Evolutionary conservation across 768 basidiomycete species (phyloP).

Genomic region (Calocybe cyanea): DNA sequence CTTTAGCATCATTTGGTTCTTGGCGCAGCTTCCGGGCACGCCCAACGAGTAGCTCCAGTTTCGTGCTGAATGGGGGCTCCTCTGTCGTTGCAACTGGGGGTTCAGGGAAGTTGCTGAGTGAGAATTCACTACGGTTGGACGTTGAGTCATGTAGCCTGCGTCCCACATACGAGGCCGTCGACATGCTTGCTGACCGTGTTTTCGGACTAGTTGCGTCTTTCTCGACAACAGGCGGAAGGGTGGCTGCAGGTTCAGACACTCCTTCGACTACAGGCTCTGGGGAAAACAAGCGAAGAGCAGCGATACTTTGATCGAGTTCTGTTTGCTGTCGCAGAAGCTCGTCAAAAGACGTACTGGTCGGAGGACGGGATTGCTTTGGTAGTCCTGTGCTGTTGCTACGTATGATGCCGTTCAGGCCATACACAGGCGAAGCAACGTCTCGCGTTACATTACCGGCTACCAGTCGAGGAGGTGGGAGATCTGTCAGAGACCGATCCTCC

Average conservation of each 20-base stretch:
- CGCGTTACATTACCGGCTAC: neutral
- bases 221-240: neutral
- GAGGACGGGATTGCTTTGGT: slow-evolving; percentile 19
- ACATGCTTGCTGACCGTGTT: slow-evolving; percentile 16
- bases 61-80: slow-evolving; percentile 2
- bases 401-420: slow-evolving; percentile 39
- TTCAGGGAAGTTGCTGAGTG: slow-evolving; percentile 65
- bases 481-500: neutral
- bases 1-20: neutral
- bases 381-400: slow-evolving; percentile 1
- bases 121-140: slow-evolving; percentile 51
- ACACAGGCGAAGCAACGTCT: slow-evolving; percentile 36
- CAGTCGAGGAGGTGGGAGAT: neutral
- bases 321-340: slow-evolving; percentile 56
- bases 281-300: slow-evolving; percentile 48
- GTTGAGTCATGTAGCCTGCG: slow-evolving; percentile 26
- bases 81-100: slow-evolving; percentile 38
- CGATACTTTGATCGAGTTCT: slow-evolving; percentile 64
- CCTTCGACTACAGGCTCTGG: slow-evolving; percentile 10
- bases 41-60: slow-evolving; percentile 6
- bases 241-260: slow-evolving; percentile 4
- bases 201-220: slow-evolving; percentile 1
- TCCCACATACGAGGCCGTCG: slow-evolving; percentile 16
- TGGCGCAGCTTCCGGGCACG: slow-evolving; percentile 7
- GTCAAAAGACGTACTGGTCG: slow-evolving; percentile 38